Percentiles rank a stretch among this genome's conserved stretches.
Conservation (phyloP, 2,329 filamentous ascomycete genomes). For the Didymella sp. region DNA sequence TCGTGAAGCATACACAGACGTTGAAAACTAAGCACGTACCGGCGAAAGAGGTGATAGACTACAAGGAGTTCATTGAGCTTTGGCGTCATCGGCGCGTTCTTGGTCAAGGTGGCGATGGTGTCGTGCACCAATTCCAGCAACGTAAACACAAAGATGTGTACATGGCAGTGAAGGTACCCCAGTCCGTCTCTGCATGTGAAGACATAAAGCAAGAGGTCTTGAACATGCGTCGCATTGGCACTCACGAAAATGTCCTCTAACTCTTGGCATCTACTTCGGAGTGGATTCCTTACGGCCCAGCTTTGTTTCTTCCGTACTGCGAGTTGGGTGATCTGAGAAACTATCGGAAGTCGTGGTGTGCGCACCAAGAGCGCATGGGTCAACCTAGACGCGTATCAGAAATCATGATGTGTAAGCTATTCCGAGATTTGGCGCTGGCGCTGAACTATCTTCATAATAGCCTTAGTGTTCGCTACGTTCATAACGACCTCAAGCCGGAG, state of each 20-base stretch:
- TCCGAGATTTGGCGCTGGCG: constrained; percentile 32
- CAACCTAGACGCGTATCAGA: constrained; percentile 22
- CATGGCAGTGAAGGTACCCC: constrained; percentile 12
- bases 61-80: neutral
- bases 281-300: constrained; percentile 18
- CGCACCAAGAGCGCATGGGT: constrained; percentile 3
- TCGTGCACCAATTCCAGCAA: constrained; percentile 10
- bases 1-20: neutral
- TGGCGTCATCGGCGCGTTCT: constrained; percentile 5
- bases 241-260: neutral
- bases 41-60: neutral
- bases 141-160: neutral
- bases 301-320: constrained; percentile 30
- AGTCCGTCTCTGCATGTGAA: neutral
- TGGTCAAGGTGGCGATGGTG: constrained; percentile 21
- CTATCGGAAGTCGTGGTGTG: constrained; percentile 16
- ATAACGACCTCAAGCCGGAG: constrained; percentile 89
- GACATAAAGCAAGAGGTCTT: neutral
- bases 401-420: constrained; percentile 37
- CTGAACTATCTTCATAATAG: constrained; percentile 33
- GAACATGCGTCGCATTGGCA: neutral
- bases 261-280: constrained; percentile 13
- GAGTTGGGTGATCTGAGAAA: constrained; percentile 24
- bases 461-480: constrained; percentile 61
- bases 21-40: neutral